Percentiles rank a stretch among this genome's conserved stretches.
Conservation (phyloP, 2,329 filamentous ascomycete genomes). For the Fusarium praegraminearum region DNA sequence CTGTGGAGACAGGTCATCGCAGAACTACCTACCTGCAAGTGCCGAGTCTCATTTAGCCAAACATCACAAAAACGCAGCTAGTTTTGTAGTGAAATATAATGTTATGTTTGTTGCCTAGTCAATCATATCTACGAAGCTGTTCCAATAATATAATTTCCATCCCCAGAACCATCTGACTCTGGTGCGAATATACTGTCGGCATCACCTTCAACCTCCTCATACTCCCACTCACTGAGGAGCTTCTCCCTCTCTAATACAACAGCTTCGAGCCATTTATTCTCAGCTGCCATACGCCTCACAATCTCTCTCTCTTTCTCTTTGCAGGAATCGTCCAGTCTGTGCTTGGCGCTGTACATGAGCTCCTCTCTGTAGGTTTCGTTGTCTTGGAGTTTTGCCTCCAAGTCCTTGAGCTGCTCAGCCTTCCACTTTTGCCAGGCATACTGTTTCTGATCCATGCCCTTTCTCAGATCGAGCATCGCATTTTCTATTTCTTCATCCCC, state of each 20-base stretch:
- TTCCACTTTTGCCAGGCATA: conserved; percentile 57
- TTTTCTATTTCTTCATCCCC: conserved; percentile 49
- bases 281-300: conserved; percentile 54
- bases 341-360: conserved; percentile 56
- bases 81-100: background rate
- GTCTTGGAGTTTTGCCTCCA: conserved; percentile 54
- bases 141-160: conserved; percentile 13
- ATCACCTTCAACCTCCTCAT: conserved; percentile 58
- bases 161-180: conserved; percentile 30
- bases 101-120: background rate
- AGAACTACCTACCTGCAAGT: background rate
- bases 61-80: background rate
- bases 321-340: conserved; percentile 47
- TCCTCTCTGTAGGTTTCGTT: conserved; percentile 57
- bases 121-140: background rate
- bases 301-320: conserved; percentile 51
- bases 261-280: conserved; percentile 61
- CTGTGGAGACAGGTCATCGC: conserved; percentile 26
- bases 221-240: conserved; percentile 58
- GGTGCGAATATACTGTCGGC: conserved; percentile 51
- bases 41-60: background rate
- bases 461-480: conserved; percentile 53
- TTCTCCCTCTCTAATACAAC: conserved; percentile 59
- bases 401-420: conserved; percentile 55
- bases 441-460: conserved; percentile 57